Conservation (phyloP, 371 early-diverging fungal genomes). For the Phascolomyces articulosus region DNA sequence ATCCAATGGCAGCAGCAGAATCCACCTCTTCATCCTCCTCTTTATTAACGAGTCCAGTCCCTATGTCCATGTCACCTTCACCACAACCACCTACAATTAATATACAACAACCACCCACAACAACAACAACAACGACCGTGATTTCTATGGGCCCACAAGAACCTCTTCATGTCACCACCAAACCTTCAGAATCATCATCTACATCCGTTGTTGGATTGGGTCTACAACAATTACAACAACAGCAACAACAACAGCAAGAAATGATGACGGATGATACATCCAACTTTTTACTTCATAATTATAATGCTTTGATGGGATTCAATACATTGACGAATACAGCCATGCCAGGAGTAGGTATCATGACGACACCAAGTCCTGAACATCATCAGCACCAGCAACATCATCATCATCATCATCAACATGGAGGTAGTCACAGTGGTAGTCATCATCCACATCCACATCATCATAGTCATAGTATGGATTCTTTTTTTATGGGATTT, state of each 20-base stretch:
- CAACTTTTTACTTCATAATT: neutral
- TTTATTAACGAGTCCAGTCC: slow-evolving; percentile 3
- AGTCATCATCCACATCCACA: no score
- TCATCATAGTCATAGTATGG: neutral
- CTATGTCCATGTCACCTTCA: slow-evolving; percentile 5
- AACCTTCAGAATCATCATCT: neutral
- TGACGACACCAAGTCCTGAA: neutral
- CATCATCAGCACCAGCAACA: no score
- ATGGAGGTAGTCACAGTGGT: neutral
- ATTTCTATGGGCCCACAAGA: neutral
- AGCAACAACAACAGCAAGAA: slow-evolving; percentile 2
- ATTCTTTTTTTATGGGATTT: neutral
- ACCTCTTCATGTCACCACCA: neutral
- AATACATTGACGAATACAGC: neutral
- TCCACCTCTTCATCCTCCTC: slow-evolving; percentile 11
- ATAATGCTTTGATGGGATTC: neutral
- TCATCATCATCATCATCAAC: no score
- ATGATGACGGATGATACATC: neutral
- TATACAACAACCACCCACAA: neutral
- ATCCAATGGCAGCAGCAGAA: slow-evolving; percentile 3
- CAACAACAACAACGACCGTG: neutral
- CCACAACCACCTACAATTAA: neutral
- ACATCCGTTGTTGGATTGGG: no score
- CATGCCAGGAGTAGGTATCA: neutral
- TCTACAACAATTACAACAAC: no score